phyloP scores from a whole-genome alignment of 331 rosid genomes.

The Acacia pycnantha region DNA sequence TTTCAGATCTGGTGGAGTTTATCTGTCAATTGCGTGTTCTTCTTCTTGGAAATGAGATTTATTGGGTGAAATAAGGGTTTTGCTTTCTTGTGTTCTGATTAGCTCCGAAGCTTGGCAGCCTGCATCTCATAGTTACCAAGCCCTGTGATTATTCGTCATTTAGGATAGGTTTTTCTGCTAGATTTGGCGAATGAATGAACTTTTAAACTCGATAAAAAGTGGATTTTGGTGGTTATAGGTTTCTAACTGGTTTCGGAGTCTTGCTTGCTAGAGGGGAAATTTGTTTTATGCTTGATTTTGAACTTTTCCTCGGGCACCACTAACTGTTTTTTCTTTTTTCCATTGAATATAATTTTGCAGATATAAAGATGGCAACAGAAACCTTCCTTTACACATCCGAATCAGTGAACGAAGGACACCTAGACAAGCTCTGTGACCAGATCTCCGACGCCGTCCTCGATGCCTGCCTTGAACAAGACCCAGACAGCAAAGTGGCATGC shows the following conservation, averaged over 20 bases:
- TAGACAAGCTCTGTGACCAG: constrained; percentile 87
- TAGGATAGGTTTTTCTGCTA: not conserved
- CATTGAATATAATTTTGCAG: not conserved
- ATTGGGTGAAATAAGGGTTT: not conserved
- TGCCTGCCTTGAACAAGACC: constrained; percentile 45
- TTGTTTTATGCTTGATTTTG: not conserved
- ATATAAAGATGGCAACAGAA: constrained; percentile 55
- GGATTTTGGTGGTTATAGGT: not conserved
- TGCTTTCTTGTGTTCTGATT: not conserved
- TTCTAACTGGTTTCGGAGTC: not conserved
- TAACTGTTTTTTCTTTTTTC: not conserved
- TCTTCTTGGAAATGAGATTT: not conserved
- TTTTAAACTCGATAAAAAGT: not conserved
- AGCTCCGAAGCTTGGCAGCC: not conserved
- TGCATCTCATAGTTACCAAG: not conserved
- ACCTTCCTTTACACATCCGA: constrained; percentile 74
- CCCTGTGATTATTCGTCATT: not conserved
- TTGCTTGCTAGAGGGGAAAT: not conserved
- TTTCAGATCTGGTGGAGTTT: constrained; percentile 40
- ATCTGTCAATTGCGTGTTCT: not conserved
- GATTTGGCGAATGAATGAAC: not conserved
- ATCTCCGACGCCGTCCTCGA: constrained; percentile 56
- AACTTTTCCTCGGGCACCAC: not conserved
- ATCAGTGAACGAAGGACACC: constrained; percentile 89
- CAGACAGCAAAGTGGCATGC: constrained; percentile 49